Conservation (phyloP, 164 flowering plant species). For the Macadamia integrifolia region DNA sequence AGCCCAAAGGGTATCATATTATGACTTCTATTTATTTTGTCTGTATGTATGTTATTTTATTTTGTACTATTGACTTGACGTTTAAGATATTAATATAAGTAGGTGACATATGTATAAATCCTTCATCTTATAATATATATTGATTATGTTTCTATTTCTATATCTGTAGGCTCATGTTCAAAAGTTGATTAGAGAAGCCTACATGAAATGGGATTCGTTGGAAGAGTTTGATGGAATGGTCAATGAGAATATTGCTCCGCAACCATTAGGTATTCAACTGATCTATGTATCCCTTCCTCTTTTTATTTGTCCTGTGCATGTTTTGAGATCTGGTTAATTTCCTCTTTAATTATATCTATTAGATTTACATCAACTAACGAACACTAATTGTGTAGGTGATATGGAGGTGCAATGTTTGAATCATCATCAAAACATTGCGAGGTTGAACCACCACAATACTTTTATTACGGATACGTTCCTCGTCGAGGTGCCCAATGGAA, state of each 20-base stretch:
- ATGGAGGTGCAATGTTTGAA: neutral
- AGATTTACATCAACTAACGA: too few relatives aligned
- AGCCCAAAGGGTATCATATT: conserved; percentile 10
- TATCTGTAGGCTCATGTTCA: conserved; percentile 20
- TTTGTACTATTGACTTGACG: too few relatives aligned
- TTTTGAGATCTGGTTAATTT: neutral
- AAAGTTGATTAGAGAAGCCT: conserved; percentile 21
- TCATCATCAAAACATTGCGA: neutral
- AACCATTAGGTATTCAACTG: neutral
- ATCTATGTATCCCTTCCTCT: too few relatives aligned
- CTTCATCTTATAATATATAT: neutral
- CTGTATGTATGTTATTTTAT: too few relatives aligned
- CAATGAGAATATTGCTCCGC: conserved; percentile 8
- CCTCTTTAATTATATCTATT: neutral
- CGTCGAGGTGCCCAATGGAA: neutral
- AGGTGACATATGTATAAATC: neutral
- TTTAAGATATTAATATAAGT: too few relatives aligned
- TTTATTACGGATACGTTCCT: neutral
- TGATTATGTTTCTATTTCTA: neutral
- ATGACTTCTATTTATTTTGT: too few relatives aligned
- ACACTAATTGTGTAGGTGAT: neutral
- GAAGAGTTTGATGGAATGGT: conserved; percentile 19
- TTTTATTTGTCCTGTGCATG: neutral
- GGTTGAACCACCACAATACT: neutral
- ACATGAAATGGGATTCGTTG: conserved; percentile 22